Evolutionary conservation across 1,284 basidiomycete genomes (phyloP).

Genomic region (Cutaneotrichosporon sp.): DNA sequence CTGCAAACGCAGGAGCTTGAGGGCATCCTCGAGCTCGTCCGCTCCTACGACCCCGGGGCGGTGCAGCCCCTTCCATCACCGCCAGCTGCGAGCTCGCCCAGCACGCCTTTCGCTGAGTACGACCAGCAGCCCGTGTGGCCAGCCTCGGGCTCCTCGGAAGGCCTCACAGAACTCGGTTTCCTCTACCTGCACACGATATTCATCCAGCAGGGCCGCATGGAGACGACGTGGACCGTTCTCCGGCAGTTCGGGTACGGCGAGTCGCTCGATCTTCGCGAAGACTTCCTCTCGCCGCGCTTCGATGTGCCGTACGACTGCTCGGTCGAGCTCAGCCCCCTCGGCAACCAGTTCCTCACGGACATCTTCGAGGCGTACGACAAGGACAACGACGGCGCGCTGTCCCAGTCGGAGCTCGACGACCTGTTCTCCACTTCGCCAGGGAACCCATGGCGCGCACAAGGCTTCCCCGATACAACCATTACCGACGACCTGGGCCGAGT

Average conservation of each 20-base stretch:
- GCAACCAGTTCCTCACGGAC: conserved; percentile 97
- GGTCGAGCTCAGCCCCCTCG: conserved; percentile 87
- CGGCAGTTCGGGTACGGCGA: conserved; percentile 95
- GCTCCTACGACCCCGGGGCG: conserved; percentile 61
- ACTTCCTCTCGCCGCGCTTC: conserved; percentile 84
- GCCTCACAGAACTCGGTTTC: conserved; percentile 92
- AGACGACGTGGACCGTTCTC: conserved; percentile 97
- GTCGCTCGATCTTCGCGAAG: conserved; percentile 84
- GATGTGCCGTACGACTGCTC: conserved; percentile 92
- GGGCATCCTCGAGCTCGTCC: conserved; percentile 83
- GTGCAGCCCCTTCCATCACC: conserved; percentile 42
- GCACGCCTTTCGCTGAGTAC: conserved; percentile 11
- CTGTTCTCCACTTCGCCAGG: conserved; percentile 93
- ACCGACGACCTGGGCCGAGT: conserved; percentile 87
- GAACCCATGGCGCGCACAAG: conserved; percentile 83
- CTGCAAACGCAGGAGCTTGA: conserved; percentile 90
- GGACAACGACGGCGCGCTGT: conserved; percentile 93
- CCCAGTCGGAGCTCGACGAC: conserved; percentile 78
- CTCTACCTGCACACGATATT: conserved; percentile 95
- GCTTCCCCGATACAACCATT: conserved; percentile 86
- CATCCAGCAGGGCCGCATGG: conserved; percentile 92
- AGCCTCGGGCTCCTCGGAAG: conserved; percentile 53
- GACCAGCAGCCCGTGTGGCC: conserved; percentile 9
- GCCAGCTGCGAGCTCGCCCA: conserved; percentile 18
- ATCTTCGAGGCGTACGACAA: conserved; percentile 97